These are phyloP conservation scores for Daucus carota DNA, from an alignment of 129 eudicot genomes.

Conservation along the genomic window DH1_v3.0 NC_030382.2:38142001-38142500, in stretches of 20 bases:
- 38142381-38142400: neutral
- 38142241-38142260: neutral
- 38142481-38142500: neutral
- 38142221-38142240: neutral
- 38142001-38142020: too few species aligned
- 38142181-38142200: neutral
- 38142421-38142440: neutral
- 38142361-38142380: neutral
- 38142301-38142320: neutral
- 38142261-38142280: slow-evolving; percentile 3
- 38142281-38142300: neutral
- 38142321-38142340: neutral
- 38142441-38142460: neutral
- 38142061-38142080: too few species aligned
- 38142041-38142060: too few species aligned
- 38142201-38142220: neutral
- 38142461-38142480: neutral
- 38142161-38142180: too few species aligned
- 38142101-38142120: too few species aligned
- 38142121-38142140: too few species aligned
- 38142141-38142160: too few species aligned
- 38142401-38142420: neutral
- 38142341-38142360: neutral
- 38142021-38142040: too few species aligned
- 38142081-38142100: too few species aligned